Evolutionary conservation across 306 rosid genomes (phyloP).

Genomic region (Ormosia emarginata): DNA sequence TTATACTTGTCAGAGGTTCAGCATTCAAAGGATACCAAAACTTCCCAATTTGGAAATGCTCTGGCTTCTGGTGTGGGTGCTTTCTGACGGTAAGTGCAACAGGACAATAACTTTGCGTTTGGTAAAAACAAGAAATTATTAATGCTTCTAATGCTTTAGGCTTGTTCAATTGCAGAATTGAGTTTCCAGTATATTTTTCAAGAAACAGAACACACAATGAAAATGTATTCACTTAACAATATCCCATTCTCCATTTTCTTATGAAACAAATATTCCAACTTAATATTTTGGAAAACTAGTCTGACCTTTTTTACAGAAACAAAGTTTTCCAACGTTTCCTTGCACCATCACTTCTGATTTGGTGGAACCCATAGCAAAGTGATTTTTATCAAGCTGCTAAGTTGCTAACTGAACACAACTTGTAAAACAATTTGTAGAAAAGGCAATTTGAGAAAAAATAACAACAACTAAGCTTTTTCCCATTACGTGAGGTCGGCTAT

Average conservation of each 20-base stretch:
- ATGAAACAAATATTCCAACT: neutral
- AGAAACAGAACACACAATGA: neutral
- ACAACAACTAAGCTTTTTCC: too few species aligned
- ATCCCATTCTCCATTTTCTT: neutral
- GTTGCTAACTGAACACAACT: neutral
- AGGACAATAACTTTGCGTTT: neutral
- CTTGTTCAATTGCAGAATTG: neutral
- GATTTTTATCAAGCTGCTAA: neutral
- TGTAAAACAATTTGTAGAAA: neutral
- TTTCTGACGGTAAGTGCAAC: neutral
- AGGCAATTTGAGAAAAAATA: too few species aligned
- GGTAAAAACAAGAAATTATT: neutral
- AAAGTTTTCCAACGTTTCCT: neutral
- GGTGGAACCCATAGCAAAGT: neutral
- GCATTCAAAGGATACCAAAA: neutral
- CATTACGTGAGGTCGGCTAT: too few species aligned
- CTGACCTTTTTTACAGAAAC: neutral
- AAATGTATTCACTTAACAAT: neutral
- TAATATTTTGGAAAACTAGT: neutral
- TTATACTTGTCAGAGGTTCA: neutral
- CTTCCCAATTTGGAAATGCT: neutral
- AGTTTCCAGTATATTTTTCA: neutral
- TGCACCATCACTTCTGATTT: neutral
- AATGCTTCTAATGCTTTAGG: neutral
- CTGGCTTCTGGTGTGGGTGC: neutral